These are phyloP conservation scores for Danielia reshetovae DNA, from an alignment of 805 yeast genomes.

Conservation along the genomic window DNA sequence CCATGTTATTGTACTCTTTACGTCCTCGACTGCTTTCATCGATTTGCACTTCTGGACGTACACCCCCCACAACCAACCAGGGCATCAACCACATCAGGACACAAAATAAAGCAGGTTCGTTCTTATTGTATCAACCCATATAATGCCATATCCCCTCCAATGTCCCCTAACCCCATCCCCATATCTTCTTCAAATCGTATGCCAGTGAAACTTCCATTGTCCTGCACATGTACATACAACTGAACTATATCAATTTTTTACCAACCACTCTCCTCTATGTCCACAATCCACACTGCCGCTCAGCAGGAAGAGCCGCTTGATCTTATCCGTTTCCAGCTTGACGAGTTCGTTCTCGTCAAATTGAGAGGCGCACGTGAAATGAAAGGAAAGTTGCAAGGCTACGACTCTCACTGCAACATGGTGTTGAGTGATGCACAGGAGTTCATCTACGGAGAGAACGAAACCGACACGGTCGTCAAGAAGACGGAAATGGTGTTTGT, in stretches of 20 bases:
- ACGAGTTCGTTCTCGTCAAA: slow-evolving; percentile 82
- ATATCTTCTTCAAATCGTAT: no score
- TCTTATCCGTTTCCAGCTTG: slow-evolving; percentile 77
- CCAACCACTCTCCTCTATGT: slow-evolving; percentile 18
- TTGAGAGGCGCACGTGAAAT: slow-evolving; percentile 93
- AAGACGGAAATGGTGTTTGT: slow-evolving; percentile 87
- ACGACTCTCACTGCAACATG: slow-evolving; percentile 94
- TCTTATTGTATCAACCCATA: no score
- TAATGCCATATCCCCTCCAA: no score
- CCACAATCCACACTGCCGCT: slow-evolving; percentile 29
- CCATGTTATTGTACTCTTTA: no score
- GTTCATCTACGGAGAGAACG: slow-evolving; percentile 58
- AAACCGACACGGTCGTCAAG: slow-evolving; percentile 43
- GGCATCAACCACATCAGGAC: no score
- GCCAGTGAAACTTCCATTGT: no score
- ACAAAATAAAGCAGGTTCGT: no score
- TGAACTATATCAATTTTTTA: neutral
- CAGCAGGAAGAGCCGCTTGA: slow-evolving; percentile 77
- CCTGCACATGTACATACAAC: neutral
- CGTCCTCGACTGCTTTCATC: no score
- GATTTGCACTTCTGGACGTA: no score
- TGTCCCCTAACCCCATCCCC: no score
- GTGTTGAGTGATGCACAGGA: slow-evolving; percentile 92
- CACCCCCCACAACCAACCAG: no score
- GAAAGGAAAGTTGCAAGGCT: slow-evolving; percentile 86